A percentile compares a stretch with the other conserved stretches of the same genome.
Evolutionary conservation across 768 basidiomycete species (phyloP).

Genomic region (Boletus eberwhitei): DNA sequence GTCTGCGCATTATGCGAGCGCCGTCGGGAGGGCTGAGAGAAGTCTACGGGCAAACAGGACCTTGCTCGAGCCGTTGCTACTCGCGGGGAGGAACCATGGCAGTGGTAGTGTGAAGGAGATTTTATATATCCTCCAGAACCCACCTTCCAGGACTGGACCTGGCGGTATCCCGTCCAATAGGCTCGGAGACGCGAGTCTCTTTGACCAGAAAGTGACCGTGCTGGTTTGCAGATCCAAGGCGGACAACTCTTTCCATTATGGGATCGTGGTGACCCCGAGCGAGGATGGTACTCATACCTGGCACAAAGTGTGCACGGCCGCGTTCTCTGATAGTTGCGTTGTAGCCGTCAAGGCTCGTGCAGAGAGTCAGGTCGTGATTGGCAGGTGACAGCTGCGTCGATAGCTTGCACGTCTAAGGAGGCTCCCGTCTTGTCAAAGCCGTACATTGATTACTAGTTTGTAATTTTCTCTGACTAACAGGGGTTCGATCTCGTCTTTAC

Average conservation of each 20-base stretch:
- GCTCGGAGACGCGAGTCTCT: slow-evolving; percentile 7
- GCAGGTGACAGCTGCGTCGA: neutral
- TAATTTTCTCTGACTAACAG: too few species aligned
- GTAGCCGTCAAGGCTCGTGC: neutral
- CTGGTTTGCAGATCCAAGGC: slow-evolving; percentile 10
- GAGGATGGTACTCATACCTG: neutral
- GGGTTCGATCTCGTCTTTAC: too few species aligned
- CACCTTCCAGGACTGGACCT: neutral
- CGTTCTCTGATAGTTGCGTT: slow-evolving; percentile 5
- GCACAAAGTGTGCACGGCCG: slow-evolving; percentile 9
- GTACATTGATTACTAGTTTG: neutral
- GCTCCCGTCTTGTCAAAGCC: neutral
- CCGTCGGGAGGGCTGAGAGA: slow-evolving; percentile 2
- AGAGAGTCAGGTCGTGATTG: slow-evolving; percentile 2
- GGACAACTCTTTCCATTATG: slow-evolving; percentile 5
- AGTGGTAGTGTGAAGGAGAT: neutral
- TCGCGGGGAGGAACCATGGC: neutral
- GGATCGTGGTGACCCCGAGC: slow-evolving; percentile 4
- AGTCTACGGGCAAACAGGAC: slow-evolving; percentile 1
- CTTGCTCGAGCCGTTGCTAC: neutral
- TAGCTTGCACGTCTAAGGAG: neutral
- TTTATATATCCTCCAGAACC: neutral
- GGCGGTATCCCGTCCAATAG: neutral
- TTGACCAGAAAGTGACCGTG: neutral
- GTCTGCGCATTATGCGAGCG: neutral